These are phyloP conservation scores for Rubia tinctorum DNA, from an alignment of 305 asterid species.

Conservation along the genomic window DNA sequence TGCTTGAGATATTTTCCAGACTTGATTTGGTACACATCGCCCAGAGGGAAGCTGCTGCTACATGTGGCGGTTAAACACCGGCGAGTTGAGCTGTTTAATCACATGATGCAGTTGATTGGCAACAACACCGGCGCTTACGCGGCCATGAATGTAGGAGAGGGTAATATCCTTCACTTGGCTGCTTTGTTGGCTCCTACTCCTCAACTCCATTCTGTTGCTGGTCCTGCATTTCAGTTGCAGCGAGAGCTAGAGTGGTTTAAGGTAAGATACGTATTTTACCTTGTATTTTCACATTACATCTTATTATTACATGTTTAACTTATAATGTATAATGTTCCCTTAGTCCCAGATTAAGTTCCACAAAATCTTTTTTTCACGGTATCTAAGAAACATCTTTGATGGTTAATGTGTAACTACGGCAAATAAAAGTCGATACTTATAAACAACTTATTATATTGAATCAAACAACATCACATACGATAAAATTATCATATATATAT, in stretches of 20 bases:
- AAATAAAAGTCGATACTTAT: too few species aligned
- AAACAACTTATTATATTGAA: too few species aligned
- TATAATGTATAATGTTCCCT: too few species aligned
- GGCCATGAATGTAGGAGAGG: neutral
- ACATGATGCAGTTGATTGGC: neutral
- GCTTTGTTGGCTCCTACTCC: slow-evolving; percentile 6
- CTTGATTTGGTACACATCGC: slow-evolving; percentile 2
- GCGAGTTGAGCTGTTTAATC: neutral
- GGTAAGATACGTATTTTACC: slow-evolving; percentile 19
- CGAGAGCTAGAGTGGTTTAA: slow-evolving; percentile 23
- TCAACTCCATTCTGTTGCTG: slow-evolving; percentile 6
- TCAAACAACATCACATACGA: too few species aligned
- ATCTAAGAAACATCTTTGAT: too few species aligned
- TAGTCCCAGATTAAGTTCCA: too few species aligned
- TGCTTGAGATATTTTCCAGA: slow-evolving; percentile 12
- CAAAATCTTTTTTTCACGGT: too few species aligned
- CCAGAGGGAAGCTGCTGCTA: neutral
- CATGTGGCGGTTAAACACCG: slow-evolving; percentile 13
- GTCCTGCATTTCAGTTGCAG: slow-evolving; percentile 20
- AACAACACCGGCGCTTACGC: neutral
- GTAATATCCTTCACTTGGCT: slow-evolving; percentile 21
- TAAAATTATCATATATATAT: too few species aligned
- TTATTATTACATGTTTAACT: too few species aligned
- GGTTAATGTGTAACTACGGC: too few species aligned
- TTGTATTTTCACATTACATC: too few species aligned